Base-by-base conservation (phyloP, 148 eudicot genomes). In the Diospyros lotus region DNA sequence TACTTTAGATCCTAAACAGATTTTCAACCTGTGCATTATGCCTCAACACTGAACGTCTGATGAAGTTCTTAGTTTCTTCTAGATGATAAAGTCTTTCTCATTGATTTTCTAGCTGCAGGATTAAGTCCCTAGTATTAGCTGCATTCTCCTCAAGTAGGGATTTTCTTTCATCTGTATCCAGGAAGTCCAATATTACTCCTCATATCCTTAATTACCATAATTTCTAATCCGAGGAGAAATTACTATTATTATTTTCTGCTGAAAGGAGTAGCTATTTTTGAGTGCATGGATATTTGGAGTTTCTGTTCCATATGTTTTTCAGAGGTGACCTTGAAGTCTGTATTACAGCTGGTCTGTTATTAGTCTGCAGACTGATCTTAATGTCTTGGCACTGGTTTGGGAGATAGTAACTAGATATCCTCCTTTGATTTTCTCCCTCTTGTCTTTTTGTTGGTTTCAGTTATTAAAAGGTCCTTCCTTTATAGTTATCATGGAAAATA, bases 71-170 rank as follows among this genome's bases (percentile, higher is more conserved):
- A 48, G 46, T 61, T 59, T 10, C 42, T 3, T 18, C 65, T 18
- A 18, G 53, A 9, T 43, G 39, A 39, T 54, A 55, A 15, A 46
- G 28, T 54, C 17, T 8, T 61, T 48, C 45, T 10, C 67, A 8
- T 61, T 62, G 56, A 73, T 46, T 38, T 39, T 63, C 38, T 45
- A 50, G 39, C 73, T 71, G 44, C 65, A 59, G 45, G 75, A 14
- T 60, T 59, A 46, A 60, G 17, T 13, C 45, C 28, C 42, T 18
- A 4, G 44, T 4, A 59, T 13, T 44, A 45, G 12, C 60, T 59
- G 46, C 42, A 3, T 45, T 5, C 53, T 51, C 15, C 43, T 53
- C 38, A 6, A 10, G 2, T 44, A 67, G 46, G 6, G 53, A 17
- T 11, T 67, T 48, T 48, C 12, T 48, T 45, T n/a, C 55, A 17